A percentile compares a stretch with the other conserved stretches of the same genome.
These are phyloP conservation scores for Friedmanniomyces simplex DNA, from an alignment of 495 filamentous ascomycete genomes.

Conservation along the genomic window DNA sequence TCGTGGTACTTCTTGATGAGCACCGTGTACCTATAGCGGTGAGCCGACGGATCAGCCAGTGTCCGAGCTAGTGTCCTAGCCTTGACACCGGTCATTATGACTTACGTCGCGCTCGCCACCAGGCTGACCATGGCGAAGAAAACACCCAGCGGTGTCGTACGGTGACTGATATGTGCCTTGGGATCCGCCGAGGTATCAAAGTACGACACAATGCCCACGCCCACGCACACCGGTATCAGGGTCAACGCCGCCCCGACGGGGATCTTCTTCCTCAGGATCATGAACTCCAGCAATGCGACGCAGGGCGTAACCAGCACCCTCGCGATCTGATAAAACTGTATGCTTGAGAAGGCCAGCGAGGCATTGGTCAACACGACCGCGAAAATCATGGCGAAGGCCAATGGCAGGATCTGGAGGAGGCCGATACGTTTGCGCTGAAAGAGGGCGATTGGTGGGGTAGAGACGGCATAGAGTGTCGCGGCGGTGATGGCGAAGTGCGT, in stretches of 20 bases:
- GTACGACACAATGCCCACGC: conserved; percentile 61
- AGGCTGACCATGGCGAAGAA: conserved; percentile 15
- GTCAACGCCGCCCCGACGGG: conserved; percentile 45
- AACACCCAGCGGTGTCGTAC: conserved; percentile 13
- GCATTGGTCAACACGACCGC: conserved; percentile 70
- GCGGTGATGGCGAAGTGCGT: conserved; percentile 54
- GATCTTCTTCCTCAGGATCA: conserved; percentile 51
- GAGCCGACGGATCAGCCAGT: too few species aligned
- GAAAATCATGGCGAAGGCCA: conserved; percentile 55
- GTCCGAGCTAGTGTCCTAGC: too few species aligned
- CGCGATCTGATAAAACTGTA: conserved; percentile 67
- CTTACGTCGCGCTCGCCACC: conserved; percentile 6
- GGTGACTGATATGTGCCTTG: conserved; percentile 28
- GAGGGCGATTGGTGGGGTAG: conserved; percentile 49
- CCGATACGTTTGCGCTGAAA: conserved; percentile 48
- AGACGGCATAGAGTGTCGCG: conserved; percentile 41
- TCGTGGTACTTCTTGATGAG: conserved; percentile 18
- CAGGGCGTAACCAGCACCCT: conserved; percentile 61
- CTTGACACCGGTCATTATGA: too few species aligned
- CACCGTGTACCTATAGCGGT: too few species aligned
- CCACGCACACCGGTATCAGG: conserved; percentile 54
- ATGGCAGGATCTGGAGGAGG: conserved; percentile 50
- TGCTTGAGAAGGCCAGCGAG: conserved; percentile 57
- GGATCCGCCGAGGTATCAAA: conserved; percentile 51
- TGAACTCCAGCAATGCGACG: conserved; percentile 55